phyloP scores from a whole-genome alignment of 768 basidiomycete genomes.

The Phylloporus sp. region DNA sequence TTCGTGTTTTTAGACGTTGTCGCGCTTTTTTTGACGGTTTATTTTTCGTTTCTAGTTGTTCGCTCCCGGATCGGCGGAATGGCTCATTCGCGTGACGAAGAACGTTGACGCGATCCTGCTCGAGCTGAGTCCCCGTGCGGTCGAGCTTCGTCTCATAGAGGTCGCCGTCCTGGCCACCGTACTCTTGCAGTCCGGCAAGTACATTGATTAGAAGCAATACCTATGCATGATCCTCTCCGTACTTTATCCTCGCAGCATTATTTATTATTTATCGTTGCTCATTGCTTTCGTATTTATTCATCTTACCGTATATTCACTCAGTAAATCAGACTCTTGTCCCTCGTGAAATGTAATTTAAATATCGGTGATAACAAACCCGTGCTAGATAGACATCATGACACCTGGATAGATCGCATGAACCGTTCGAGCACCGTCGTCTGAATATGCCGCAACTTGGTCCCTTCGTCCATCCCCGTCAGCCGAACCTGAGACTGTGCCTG shows the following conservation, averaged over 20 bases:
- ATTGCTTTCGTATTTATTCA: neutral
- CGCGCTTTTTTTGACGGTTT: neutral
- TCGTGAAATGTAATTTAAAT: constrained; percentile 18
- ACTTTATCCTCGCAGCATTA: too few relatives aligned
- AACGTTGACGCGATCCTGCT: constrained; percentile 42
- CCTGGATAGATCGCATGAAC: constrained; percentile 56
- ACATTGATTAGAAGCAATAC: constrained; percentile 43
- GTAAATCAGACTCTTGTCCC: too few relatives aligned
- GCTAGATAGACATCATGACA: constrained; percentile 19
- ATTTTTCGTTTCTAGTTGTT: constrained; percentile 38
- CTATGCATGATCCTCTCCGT: neutral
- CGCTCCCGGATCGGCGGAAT: constrained; percentile 33
- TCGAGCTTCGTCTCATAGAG: constrained; percentile 52
- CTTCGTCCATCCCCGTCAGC: constrained; percentile 46
- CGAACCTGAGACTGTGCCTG: constrained; percentile 42
- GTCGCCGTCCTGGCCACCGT: constrained; percentile 46
- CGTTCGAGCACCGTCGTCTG: constrained; percentile 58
- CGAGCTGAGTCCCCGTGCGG: constrained; percentile 51
- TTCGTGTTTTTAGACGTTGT: neutral
- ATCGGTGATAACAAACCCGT: constrained; percentile 13
- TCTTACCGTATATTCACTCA: too few relatives aligned
- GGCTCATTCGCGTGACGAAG: constrained; percentile 49
- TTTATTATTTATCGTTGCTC: too few relatives aligned
- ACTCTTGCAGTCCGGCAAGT: constrained; percentile 57
- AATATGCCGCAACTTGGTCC: constrained; percentile 57